These are phyloP conservation scores for Syzygium malaccense DNA, from an alignment of 441 rosid species.

Conservation along the genomic window DNA sequence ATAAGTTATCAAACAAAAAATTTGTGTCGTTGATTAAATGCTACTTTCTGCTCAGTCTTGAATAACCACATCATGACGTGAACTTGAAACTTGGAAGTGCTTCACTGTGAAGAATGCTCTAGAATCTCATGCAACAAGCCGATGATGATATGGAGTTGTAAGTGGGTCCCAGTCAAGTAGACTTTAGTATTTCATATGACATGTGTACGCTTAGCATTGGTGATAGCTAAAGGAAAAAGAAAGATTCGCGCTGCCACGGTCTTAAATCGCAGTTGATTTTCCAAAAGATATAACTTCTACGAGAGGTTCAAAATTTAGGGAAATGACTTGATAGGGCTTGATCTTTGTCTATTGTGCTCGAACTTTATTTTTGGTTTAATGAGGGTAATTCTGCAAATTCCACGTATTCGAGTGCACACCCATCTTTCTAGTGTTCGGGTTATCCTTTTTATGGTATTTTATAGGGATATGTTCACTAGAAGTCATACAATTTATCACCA, in stretches of 20 bases:
- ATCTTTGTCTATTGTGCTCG: not conserved
- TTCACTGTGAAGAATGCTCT: not conserved
- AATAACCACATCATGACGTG: not conserved
- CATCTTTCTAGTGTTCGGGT: not conserved
- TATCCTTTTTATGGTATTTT: not conserved
- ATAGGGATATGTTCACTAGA: not conserved
- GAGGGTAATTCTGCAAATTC: not conserved
- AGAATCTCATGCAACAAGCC: not conserved
- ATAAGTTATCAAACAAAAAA: too few species aligned
- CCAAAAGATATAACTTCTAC: not conserved
- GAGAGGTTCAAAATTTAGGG: not conserved
- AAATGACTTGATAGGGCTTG: not conserved
- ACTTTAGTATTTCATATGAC: not conserved
- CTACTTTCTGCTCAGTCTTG: not conserved
- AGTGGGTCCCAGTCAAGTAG: not conserved
- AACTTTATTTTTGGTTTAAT: not conserved
- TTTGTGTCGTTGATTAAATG: too few species aligned
- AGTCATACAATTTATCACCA: too few species aligned
- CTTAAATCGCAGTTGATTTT: not conserved
- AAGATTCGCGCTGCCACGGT: not conserved
- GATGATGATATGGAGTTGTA: not conserved
- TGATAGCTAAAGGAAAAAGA: not conserved
- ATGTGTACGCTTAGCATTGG: not conserved
- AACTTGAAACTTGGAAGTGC: not conserved
- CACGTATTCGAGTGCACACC: not conserved